Evolutionary conservation across 129 eudicot genomes (phyloP).

Genomic region (Lactuca saligna): DNA sequence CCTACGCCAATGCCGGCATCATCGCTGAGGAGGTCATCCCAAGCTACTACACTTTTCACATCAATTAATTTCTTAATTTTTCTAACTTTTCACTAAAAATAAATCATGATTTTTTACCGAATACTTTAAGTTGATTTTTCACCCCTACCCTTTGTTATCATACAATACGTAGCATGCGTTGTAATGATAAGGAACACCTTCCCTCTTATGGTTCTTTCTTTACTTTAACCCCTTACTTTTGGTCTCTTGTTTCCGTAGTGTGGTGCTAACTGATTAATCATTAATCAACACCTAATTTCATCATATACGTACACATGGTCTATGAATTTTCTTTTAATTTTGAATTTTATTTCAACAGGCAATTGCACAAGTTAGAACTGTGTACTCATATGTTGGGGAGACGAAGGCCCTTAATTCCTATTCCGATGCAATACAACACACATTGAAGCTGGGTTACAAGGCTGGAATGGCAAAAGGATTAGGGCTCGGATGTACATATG

Average conservation of each 20-base stretch:
- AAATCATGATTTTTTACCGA: not conserved
- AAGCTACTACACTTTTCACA: not conserved
- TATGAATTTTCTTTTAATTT: not conserved
- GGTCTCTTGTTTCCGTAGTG: slow-evolving; percentile 25
- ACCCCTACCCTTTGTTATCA: slow-evolving; percentile 22
- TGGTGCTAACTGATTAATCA: not conserved
- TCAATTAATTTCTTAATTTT: not conserved
- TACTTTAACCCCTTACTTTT: slow-evolving; percentile 30
- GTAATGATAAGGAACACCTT: slow-evolving; percentile 30
- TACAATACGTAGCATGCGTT: slow-evolving; percentile 39
- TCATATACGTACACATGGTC: slow-evolving; percentile 12
- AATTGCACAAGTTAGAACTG: slow-evolving; percentile 97
- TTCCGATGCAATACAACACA: slow-evolving; percentile 92
- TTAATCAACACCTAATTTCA: slow-evolving; percentile 11
- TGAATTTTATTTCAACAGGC: slow-evolving; percentile 47
- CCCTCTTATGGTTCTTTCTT: slow-evolving; percentile 22
- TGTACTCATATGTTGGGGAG: slow-evolving; percentile 97
- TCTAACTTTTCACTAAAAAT: not conserved
- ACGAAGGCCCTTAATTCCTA: slow-evolving; percentile 81
- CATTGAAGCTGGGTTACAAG: slow-evolving; percentile 91
- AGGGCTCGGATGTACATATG: slow-evolving; percentile 96
- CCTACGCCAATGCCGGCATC: slow-evolving; percentile 88
- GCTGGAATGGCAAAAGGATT: slow-evolving; percentile 99
- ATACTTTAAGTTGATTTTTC: too few relatives aligned
- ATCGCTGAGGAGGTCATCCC: slow-evolving; percentile 79